These are phyloP conservation scores for Vitis riparia DNA, from an alignment of 164 flowering plant species.

Conservation along the genomic window DNA sequence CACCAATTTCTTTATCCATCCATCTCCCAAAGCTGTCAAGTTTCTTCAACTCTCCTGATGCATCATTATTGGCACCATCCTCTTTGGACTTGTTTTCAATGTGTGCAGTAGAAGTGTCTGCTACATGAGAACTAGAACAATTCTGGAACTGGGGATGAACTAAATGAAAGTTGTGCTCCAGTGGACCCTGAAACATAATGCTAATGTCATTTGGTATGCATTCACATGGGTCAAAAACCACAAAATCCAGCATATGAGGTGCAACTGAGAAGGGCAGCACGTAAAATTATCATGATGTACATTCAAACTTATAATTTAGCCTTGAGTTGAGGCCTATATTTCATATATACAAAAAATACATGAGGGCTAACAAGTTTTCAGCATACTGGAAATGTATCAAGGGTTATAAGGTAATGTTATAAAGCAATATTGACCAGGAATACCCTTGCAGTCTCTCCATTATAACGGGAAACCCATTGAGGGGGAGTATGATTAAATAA, in stretches of 20 bases:
- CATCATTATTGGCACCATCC: slow-evolving; percentile 14
- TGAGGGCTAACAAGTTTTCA: too few species aligned
- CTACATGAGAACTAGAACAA: slow-evolving; percentile 13
- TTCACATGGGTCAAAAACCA: slow-evolving; percentile 1
- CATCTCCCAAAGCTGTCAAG: slow-evolving; percentile 76
- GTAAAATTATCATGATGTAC: too few species aligned
- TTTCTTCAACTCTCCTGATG: slow-evolving; percentile 43
- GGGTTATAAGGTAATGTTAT: too few species aligned
- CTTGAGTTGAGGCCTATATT: too few species aligned
- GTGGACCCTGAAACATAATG: slow-evolving; percentile 17
- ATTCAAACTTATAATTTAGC: too few species aligned
- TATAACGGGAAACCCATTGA: too few species aligned
- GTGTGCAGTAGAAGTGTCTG: slow-evolving; percentile 13
- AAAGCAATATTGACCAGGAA: too few species aligned
- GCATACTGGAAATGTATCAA: too few species aligned
- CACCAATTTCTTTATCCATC: slow-evolving; percentile 71
- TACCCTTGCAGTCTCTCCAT: too few species aligned
- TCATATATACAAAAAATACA: too few species aligned
- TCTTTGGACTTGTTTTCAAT: slow-evolving; percentile 20
- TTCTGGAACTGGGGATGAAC: slow-evolving; percentile 15
- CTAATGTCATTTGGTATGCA: not conserved
- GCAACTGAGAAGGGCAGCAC: too few species aligned
- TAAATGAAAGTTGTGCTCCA: slow-evolving; percentile 22
- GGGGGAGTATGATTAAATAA: too few species aligned
- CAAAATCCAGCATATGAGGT: not conserved